Conservation (phyloP, 2,329 filamentous ascomycete species). For the Botrytis fabae region DNA sequence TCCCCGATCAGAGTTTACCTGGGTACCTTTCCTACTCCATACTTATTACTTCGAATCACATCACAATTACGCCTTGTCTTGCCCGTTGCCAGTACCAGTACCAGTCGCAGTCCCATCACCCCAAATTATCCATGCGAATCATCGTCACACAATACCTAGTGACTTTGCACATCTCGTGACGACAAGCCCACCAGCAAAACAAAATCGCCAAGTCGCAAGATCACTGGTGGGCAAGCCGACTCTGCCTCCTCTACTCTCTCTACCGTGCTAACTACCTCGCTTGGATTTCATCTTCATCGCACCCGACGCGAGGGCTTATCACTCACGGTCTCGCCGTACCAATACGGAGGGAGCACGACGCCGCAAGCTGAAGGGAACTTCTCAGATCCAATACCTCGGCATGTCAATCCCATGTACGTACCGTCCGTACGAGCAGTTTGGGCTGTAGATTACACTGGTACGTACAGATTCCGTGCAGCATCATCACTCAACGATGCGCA, state of each 20-base stretch:
- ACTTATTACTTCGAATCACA: background rate
- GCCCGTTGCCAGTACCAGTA: background rate
- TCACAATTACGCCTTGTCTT: background rate
- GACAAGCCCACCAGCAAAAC: background rate
- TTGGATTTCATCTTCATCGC: background rate
- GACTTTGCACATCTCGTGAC: background rate
- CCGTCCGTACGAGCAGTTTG: too few relatives aligned
- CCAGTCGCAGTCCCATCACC: too few relatives aligned
- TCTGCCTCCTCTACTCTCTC: too few relatives aligned
- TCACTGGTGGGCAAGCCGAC: background rate
- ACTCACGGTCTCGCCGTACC: background rate
- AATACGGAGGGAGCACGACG: background rate
- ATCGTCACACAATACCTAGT: background rate
- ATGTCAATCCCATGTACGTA: background rate
- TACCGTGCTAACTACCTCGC: background rate
- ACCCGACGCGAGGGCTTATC: background rate
- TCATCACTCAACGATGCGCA: background rate
- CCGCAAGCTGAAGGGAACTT: too few relatives aligned
- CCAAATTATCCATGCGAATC: background rate
- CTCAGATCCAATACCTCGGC: background rate
- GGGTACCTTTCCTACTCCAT: background rate
- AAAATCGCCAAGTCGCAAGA: background rate
- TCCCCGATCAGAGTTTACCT: background rate
- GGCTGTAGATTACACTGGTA: background rate
- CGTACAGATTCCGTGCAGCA: background rate